Evolutionary conservation across 148 eudicot genomes (phyloP), one percentile per base, ranked within the genome.

Genomic region (Rhododendron griersonianum): DNA sequence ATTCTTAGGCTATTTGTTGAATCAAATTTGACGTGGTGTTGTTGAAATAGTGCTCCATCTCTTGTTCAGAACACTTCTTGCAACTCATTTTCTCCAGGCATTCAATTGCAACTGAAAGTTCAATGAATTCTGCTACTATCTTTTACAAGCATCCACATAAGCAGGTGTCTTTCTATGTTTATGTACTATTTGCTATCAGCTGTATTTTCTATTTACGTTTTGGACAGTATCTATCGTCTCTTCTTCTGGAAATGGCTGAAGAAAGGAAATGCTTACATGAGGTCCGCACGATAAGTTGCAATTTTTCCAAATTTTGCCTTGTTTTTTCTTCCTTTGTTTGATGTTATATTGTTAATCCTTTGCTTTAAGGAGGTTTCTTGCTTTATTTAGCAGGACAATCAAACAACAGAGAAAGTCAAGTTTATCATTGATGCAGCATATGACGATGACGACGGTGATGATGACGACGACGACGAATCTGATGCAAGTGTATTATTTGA

Each of bases 211-310:
- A 50, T 28, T 50, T 75, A 74, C 78, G 77, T 61, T 74, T 85
- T 87, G 44, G 84, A 73, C 92, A 95, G 98, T 90, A 86, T 86
- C 82, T 92, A 69, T 85, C 69, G 71, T 85, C 86, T 45, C 86
- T 93, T 88, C 89, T 92, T 23, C 85, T 88, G 85, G 92, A 89
- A 81, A 88, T 86, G 84, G 86, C 88, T 82, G 87, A 84, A 69
- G 88, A 88, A 87, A 86, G 78, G 59, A 93, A 85, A 84, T 53
- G 74, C 73, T 69, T 71, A 80, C 47, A 57, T 86, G 88, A 85
- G 94, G 93, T 90, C 37, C 85, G 91, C 91, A 84, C 50, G 81
- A 69, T 55, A 25, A 33, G 75, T 82, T 76, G 50, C 13, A 55
- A 1, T 8, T 25, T 39, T 37, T 41, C 44, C 37, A 50, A 61